These are phyloP conservation scores for Pyrenophora graminea DNA, from an alignment of 2,329 filamentous ascomycete genomes.

Conservation along the genomic window DNA sequence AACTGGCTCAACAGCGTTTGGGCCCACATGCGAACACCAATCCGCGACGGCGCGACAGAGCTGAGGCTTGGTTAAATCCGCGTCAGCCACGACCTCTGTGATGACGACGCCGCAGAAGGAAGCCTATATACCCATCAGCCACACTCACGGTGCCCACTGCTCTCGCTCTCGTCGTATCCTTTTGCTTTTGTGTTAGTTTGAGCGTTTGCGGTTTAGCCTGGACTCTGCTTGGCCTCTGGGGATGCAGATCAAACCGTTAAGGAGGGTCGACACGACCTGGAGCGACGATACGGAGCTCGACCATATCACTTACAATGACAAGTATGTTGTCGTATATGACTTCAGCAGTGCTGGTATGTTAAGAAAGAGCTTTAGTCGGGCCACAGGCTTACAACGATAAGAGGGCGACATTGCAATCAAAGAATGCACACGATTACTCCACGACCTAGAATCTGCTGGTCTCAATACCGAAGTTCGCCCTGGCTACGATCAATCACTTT, in stretches of 20 bases:
- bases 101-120: constrained; percentile 15
- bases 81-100: constrained; percentile 6
- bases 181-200: background rate
- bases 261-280: constrained; percentile 29
- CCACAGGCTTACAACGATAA: constrained; percentile 10
- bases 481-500: constrained; percentile 36
- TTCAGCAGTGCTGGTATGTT: constrained; percentile 34
- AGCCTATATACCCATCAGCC: constrained; percentile 14
- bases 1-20: constrained; percentile 8
- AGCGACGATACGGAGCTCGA: constrained; percentile 30
- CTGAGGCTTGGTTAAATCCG: constrained; percentile 16
- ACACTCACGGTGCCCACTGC: constrained; percentile 11
- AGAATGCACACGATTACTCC: constrained; percentile 28
- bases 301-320: constrained; percentile 37
- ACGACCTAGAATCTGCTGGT: constrained; percentile 34
- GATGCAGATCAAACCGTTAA: constrained; percentile 25
- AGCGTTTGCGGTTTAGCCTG: background rate
- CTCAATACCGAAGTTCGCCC: constrained; percentile 38
- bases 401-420: constrained; percentile 25
- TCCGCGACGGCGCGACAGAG: constrained; percentile 14
- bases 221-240: background rate
- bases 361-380: too few species aligned
- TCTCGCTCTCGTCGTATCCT: background rate
- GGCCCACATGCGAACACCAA: constrained; percentile 22
- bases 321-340: constrained; percentile 41